A percentile compares a stretch with the other conserved stretches of the same genome.
phyloP scores from a whole-genome alignment of 352 stramenopile species.

The Globisporangium cystogenes region DNA sequence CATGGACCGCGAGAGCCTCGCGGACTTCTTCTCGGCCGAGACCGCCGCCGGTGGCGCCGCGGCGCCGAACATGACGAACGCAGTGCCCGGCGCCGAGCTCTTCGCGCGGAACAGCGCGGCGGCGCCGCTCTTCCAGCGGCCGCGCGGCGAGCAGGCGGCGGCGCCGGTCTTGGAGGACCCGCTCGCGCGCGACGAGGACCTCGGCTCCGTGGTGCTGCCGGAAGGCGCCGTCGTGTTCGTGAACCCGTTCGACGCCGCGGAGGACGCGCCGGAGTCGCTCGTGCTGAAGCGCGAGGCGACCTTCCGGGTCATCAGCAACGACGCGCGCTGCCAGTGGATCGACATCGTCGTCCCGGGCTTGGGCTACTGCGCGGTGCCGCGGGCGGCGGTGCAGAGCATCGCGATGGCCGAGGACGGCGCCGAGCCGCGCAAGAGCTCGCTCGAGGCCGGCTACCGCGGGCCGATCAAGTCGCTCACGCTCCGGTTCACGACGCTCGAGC shows the following conservation, averaged over 20 bases:
- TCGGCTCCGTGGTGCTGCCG: neutral
- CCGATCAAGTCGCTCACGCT: slow-evolving; percentile 1
- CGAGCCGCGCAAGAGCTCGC: neutral
- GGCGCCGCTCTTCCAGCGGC: neutral
- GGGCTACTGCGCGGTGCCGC: slow-evolving; percentile 2
- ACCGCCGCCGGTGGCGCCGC: no score
- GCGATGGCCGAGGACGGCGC: neutral
- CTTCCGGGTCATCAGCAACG: slow-evolving; percentile 1
- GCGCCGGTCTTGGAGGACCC: neutral
- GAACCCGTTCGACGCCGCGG: neutral
- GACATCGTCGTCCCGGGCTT: slow-evolving; percentile 1
- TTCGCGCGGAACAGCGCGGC: neutral
- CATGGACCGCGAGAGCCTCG: neutral
- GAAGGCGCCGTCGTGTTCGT: neutral
- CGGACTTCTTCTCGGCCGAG: neutral
- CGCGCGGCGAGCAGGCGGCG: no score
- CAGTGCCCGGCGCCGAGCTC: neutral
- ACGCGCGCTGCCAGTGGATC: slow-evolving; percentile 1
- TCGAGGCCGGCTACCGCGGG: neutral
- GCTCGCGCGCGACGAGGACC: neutral
- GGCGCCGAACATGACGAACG: no score
- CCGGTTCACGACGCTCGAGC: neutral
- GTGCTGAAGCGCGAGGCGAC: neutral
- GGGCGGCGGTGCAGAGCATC: neutral
- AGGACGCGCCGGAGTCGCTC: neutral